Conservation (phyloP, 352 stramenopile species). For the Vaucheria bursata region DNA sequence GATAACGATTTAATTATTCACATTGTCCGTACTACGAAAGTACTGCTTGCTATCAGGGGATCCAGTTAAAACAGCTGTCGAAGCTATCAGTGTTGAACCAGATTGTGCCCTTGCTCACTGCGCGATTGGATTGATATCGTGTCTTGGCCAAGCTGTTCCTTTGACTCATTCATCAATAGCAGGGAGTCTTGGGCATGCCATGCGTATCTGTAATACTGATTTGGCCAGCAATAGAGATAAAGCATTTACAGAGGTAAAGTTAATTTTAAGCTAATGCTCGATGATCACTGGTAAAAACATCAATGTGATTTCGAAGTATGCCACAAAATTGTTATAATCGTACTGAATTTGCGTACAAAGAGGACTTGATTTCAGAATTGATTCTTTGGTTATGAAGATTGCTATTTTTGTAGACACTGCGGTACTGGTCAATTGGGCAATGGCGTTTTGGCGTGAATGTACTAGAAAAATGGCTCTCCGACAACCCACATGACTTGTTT, state of each 20-base stretch:
- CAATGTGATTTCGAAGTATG: too few relatives aligned
- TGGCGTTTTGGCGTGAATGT: not conserved
- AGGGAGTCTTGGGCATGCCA: not conserved
- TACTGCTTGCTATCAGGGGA: slow-evolving; percentile 2
- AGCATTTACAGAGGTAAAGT: not conserved
- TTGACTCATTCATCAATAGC: not conserved
- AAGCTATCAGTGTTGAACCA: not conserved
- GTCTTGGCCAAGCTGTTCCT: slow-evolving; percentile 2
- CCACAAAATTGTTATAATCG: too few relatives aligned
- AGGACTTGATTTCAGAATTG: too few relatives aligned
- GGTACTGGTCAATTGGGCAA: slow-evolving; percentile 1
- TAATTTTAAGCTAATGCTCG: too few relatives aligned
- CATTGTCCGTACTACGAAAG: not conserved
- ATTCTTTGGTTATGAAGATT: too few relatives aligned
- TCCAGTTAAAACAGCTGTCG: not conserved
- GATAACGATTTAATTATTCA: not conserved
- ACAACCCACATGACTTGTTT: not conserved
- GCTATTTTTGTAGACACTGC: not conserved
- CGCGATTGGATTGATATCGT: not conserved
- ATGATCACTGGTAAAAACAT: too few relatives aligned
- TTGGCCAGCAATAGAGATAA: not conserved
- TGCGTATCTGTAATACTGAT: not conserved
- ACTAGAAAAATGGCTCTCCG: not conserved
- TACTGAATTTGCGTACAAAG: too few relatives aligned
- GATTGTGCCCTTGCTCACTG: slow-evolving; percentile 3